A percentile compares a stretch with the other conserved stretches of the same genome.
These are phyloP conservation scores for Straminergon stramineum DNA, from an alignment of 225 moss, liverwort and hornwort species.

Conservation along the genomic window DNA sequence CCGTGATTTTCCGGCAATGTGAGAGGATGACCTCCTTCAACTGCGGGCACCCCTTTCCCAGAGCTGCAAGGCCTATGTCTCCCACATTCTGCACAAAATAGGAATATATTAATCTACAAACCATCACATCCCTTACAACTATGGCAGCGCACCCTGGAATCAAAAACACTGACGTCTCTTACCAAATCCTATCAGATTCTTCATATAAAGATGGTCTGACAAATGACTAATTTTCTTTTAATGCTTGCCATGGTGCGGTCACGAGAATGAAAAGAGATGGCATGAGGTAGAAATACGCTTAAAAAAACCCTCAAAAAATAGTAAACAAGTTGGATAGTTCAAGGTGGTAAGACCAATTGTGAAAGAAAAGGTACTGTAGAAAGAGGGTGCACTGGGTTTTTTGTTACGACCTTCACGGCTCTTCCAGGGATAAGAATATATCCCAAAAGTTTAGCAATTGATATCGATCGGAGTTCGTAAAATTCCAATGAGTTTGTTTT, in stretches of 20 bases:
- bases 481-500: background rate
- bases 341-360: background rate
- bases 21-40: constrained; percentile 71
- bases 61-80: constrained; percentile 47
- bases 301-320: background rate
- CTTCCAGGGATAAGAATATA: background rate
- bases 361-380: background rate
- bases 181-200: background rate
- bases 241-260: background rate
- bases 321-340: background rate
- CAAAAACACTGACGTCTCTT: background rate
- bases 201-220: background rate
- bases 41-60: constrained; percentile 59
- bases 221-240: background rate
- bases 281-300: background rate
- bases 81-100: constrained; percentile 57
- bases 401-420: background rate
- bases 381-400: background rate
- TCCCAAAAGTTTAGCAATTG: background rate
- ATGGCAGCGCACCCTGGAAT: background rate
- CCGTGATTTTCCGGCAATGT: constrained; percentile 55
- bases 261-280: background rate
- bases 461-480: background rate
- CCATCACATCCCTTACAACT: background rate
- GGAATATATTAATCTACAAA: background rate